phyloP scores from a whole-genome alignment of 306 rosid species.

The Cyamopsis tetragonoloba region DNA sequence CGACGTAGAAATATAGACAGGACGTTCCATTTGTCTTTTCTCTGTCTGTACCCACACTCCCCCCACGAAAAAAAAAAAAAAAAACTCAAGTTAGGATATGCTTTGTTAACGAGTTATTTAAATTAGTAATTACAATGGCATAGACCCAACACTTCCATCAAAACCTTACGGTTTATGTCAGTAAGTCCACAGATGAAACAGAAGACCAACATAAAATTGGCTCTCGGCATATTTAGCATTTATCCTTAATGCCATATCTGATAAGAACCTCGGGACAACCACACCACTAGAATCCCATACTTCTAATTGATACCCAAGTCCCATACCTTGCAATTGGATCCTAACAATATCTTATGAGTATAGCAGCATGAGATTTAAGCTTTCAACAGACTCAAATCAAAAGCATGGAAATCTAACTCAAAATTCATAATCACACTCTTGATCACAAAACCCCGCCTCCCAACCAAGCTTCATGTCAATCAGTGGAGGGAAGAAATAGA shows the following conservation, averaged over 20 bases:
- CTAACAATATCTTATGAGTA: not conserved
- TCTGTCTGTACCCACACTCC: not conserved
- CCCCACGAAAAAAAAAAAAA: not conserved
- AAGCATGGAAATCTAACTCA: not conserved
- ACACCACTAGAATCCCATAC: too few species aligned
- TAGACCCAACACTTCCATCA: constrained; percentile 7
- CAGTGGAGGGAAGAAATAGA: constrained; percentile 9
- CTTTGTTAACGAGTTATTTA: constrained; percentile 11
- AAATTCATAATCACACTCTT: not conserved
- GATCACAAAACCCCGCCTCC: constrained; percentile 3
- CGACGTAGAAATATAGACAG: constrained; percentile 6
- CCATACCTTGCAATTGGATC: too few species aligned
- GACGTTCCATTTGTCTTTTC: constrained; percentile 1
- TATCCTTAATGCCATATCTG: too few species aligned
- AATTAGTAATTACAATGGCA: not conserved
- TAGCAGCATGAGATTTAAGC: not conserved
- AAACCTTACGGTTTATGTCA: not conserved
- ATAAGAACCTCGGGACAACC: too few species aligned
- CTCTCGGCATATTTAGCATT: not conserved
- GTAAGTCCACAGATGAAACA: not conserved
- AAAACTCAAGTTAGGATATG: not conserved
- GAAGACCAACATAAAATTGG: constrained; percentile 10
- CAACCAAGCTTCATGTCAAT: not conserved
- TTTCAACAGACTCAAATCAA: not conserved
- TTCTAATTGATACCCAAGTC: too few species aligned